These are phyloP conservation scores for Primulina tabacum DNA, from an alignment of 257 asterid genomes.

Conservation along the genomic window DNA sequence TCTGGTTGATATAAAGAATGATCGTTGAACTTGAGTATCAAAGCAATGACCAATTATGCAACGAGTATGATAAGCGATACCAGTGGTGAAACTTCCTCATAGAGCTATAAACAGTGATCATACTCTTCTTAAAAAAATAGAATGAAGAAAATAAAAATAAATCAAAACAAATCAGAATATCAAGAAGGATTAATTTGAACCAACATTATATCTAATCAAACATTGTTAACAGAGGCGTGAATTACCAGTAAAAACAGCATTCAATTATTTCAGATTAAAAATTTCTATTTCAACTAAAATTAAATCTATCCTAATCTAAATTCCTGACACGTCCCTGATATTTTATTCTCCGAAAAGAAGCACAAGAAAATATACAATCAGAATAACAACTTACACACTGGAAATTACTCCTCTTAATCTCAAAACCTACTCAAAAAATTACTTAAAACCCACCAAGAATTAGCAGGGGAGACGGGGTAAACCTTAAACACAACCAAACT, in stretches of 20 bases:
- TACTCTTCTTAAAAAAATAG: not conserved
- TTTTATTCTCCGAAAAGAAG: not conserved
- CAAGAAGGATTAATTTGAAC: not conserved
- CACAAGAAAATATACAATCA: not conserved
- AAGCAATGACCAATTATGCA: not conserved
- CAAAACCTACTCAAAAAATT: not conserved
- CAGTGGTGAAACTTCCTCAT: not conserved
- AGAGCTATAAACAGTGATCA: not conserved
- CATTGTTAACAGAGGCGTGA: not conserved
- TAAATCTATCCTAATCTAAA: not conserved
- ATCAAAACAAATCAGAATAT: constrained; percentile 10
- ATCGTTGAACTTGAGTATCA: not conserved
- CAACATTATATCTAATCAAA: not conserved
- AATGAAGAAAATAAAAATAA: not conserved
- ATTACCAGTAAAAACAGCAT: not conserved
- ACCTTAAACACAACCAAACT: constrained; percentile 15
- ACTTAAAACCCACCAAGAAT: constrained; percentile 20
- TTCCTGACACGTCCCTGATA: not conserved
- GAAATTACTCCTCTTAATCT: not conserved
- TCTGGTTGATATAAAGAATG: not conserved
- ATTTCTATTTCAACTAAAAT: not conserved
- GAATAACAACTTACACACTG: not conserved
- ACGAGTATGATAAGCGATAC: not conserved
- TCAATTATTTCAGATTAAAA: not conserved
- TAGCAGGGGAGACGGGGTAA: not conserved